Percentiles rank a stretch among this genome's conserved stretches.
Conservation (phyloP, 345 rosid species). For the Eutrema heterophyllum region DNA sequence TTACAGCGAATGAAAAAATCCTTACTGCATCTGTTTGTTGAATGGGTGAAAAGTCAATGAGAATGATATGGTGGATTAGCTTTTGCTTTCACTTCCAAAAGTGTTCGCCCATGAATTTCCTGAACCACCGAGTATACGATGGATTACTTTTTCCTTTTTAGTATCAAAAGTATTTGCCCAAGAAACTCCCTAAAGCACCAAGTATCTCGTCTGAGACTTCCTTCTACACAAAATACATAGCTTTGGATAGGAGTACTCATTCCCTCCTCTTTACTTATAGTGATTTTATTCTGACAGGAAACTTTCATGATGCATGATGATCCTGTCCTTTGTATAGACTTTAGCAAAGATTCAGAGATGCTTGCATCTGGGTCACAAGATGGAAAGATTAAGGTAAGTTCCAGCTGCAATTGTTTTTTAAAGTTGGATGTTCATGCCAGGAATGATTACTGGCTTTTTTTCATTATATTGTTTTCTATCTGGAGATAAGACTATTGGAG, state of each 20-base stretch:
- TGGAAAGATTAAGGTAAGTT: slow-evolving; percentile 89
- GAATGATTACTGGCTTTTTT: not conserved
- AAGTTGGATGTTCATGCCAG: not conserved
- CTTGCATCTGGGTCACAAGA: slow-evolving; percentile 95
- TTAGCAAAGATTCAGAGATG: slow-evolving; percentile 98
- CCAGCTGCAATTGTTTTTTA: slow-evolving; percentile 4
- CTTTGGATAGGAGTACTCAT: not conserved
- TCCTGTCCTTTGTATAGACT: slow-evolving; percentile 91
- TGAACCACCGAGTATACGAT: not conserved
- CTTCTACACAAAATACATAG: not conserved
- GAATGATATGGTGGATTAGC: not conserved
- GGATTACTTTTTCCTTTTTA: not conserved
- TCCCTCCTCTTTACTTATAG: slow-evolving; percentile 16
- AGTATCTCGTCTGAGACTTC: slow-evolving; percentile 3
- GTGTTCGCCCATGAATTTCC: not conserved
- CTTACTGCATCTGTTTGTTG: not conserved
- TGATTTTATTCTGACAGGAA: slow-evolving; percentile 55
- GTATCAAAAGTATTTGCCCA: not conserved
- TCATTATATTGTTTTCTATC: not conserved
- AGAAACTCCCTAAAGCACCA: not conserved
- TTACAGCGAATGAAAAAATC: not conserved
- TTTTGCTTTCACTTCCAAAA: not conserved
- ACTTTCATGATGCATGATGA: slow-evolving; percentile 99
- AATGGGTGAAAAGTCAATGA: not conserved
- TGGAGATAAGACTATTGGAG: not conserved